Evolutionary conservation across 2,329 filamentous ascomycete genomes (phyloP).

Genomic region (Stylonectria norvegica): DNA sequence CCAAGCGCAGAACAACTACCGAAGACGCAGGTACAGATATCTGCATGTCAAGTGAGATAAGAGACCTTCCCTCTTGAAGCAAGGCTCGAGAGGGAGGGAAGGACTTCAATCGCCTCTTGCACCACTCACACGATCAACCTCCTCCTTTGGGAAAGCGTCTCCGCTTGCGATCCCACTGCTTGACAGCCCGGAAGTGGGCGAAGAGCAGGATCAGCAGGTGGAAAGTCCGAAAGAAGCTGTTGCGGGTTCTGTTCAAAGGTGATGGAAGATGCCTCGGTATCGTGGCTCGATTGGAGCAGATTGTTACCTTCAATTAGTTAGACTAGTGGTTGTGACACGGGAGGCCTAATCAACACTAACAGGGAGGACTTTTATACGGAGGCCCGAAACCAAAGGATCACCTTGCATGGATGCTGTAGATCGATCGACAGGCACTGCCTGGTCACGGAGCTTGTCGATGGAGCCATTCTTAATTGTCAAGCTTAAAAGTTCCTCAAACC

Average conservation of each 20-base stretch:
- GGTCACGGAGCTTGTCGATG: background rate
- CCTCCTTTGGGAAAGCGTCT: conserved; percentile 1
- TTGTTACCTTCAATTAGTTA: no score
- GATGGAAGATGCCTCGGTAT: no score
- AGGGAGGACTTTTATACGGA: background rate
- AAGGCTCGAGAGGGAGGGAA: background rate
- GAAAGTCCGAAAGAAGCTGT: no score
- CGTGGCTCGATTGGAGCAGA: no score
- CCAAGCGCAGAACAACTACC: background rate
- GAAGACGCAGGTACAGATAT: no score
- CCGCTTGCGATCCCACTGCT: background rate
- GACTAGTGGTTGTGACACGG: no score
- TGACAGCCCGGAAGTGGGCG: no score
- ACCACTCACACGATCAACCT: background rate
- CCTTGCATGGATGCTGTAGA: background rate
- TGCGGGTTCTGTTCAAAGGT: no score
- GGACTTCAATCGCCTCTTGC: background rate
- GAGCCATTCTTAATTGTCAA: background rate
- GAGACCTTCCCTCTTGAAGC: background rate
- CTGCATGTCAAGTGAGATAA: no score
- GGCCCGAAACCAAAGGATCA: background rate
- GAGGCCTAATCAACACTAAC: no score
- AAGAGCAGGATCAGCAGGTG: no score
- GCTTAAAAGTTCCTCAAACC: no score
- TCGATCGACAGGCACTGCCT: background rate